A percentile compares a stretch with the other conserved stretches of the same genome.
These are phyloP conservation scores for Poa annua DNA, from an alignment of 176 grass and related monocot genomes.

Conservation along the genomic window DNA sequence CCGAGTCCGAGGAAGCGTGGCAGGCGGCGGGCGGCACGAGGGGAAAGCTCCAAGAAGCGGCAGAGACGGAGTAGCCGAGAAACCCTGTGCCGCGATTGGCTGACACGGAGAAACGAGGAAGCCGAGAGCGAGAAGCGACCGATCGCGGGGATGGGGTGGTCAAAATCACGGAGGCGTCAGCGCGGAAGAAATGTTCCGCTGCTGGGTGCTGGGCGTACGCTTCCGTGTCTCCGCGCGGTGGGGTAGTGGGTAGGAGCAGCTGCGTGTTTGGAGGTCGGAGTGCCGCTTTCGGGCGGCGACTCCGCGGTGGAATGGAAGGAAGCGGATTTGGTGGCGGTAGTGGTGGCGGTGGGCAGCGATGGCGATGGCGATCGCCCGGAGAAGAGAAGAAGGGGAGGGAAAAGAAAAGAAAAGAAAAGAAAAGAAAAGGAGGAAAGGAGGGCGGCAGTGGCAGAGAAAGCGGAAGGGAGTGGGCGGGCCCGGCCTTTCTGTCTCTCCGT, in stretches of 20 bases:
- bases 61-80: constrained; percentile 24
- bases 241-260: not conserved
- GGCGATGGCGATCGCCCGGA: constrained; percentile 35
- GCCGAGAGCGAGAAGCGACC: not conserved
- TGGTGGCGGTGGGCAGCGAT: constrained; percentile 34
- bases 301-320: not conserved
- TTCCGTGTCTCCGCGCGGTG: not conserved
- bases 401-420: too few species aligned
- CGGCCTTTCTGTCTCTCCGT: constrained; percentile 22
- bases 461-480: constrained; percentile 10
- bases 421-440: not conserved
- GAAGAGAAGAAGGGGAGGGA: not conserved
- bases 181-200: not conserved
- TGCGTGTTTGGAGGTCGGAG: not conserved
- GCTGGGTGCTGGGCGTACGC: not conserved
- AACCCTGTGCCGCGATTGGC: not conserved
- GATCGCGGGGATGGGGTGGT: not conserved
- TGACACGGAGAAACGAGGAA: not conserved
- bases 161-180: constrained; percentile 42
- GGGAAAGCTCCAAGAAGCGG: constrained; percentile 47
- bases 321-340: constrained; percentile 31
- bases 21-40: constrained; percentile 4
- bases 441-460: constrained; percentile 35
- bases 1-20: constrained; percentile 17
- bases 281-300: constrained; percentile 35